phyloP scores from a whole-genome alignment of 1,139 yeast species.

The Sugiyamaella pinicola region DNA sequence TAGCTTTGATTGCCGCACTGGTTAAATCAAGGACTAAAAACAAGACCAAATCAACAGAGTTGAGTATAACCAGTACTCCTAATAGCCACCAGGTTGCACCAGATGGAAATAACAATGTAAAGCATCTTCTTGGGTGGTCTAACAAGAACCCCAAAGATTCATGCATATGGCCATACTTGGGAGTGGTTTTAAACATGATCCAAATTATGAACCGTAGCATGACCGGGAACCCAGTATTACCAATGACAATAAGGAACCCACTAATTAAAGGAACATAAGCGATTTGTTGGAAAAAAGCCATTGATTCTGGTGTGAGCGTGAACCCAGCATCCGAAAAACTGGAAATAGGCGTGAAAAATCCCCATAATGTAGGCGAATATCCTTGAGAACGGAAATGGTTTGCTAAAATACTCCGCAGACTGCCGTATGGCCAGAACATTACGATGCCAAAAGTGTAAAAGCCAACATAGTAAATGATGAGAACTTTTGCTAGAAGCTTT shows the following conservation, averaged over 20 bases:
- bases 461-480: constrained; percentile 71
- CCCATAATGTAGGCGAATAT: constrained; percentile 87
- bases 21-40: constrained; percentile 77
- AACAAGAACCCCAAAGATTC: constrained; percentile 85
- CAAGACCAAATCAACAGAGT: constrained; percentile 74
- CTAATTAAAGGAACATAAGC: constrained; percentile 64
- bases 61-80: constrained; percentile 67
- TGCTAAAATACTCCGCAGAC: constrained; percentile 48
- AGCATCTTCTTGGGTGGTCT: constrained; percentile 97
- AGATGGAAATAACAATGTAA: constrained; percentile 86
- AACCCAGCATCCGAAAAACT: constrained; percentile 83
- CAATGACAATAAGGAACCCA: constrained; percentile 75
- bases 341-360: constrained; percentile 75
- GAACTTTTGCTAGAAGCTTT: constrained; percentile 68
- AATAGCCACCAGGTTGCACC: constrained; percentile 96
- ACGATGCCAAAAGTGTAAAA: constrained; percentile 65
- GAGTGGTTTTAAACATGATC: constrained; percentile 68
- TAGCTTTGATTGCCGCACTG: constrained; percentile 46
- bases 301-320: constrained; percentile 77
- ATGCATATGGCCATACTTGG: constrained; percentile 50
- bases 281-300: constrained; percentile 64
- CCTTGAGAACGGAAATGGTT: constrained; percentile 55
- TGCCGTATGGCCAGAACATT: constrained; percentile 69
- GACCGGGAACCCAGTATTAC: constrained; percentile 93
- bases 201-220: constrained; percentile 78